Evolutionary conservation across 2,329 filamentous ascomycete genomes (phyloP), one percentile per base, ranked within the genome.

Genomic region (Talaromyces sp.): DNA sequence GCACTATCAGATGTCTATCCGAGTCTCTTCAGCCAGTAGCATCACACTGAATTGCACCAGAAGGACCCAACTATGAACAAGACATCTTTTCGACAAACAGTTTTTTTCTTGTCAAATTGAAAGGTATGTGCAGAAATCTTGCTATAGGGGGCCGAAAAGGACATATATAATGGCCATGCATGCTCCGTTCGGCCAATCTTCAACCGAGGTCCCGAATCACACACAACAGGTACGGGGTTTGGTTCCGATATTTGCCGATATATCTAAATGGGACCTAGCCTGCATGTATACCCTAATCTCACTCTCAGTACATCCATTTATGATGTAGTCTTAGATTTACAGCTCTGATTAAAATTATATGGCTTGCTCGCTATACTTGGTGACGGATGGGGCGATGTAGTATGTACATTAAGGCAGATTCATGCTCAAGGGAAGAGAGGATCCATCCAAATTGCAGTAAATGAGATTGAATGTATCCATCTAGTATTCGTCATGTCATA

Each of bases 241-340:
- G 56, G 11, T 45, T 59, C 56, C 56, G 56, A 59, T 59, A 59
- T 43, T 45, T 17, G 56, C 56, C 56, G 56, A 45, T 59, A 41
- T 31, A 37, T 37, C 13, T 37, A 37, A 37, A 2, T 37, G 35
- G 35, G 13, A 13, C 35, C 27, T 31, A 31, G 4, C 27, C 27
- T 31, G 27, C 27, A 31, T 31, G 27, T 31, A 31, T 8, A 7
- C 27, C 27, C 27, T 31, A 31, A 31, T 5, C 27, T 31, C 27
- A 31, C 27, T 31, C 6, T 31, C 27, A 6, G 27, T 31, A 31
- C 27, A 31, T 31, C 27, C 27, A 31, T 31, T 31, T 31, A 31
- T 31, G 27, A 31, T 22, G 1, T 6, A 31, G 27, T 31, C 27
- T 6, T 31, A 7, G 4, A 31, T 6, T 31, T 6, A 31, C 27